Evolutionary conservation across 1,284 basidiomycete species (phyloP).

Genomic region (Cryptococcus floricola): DNA sequence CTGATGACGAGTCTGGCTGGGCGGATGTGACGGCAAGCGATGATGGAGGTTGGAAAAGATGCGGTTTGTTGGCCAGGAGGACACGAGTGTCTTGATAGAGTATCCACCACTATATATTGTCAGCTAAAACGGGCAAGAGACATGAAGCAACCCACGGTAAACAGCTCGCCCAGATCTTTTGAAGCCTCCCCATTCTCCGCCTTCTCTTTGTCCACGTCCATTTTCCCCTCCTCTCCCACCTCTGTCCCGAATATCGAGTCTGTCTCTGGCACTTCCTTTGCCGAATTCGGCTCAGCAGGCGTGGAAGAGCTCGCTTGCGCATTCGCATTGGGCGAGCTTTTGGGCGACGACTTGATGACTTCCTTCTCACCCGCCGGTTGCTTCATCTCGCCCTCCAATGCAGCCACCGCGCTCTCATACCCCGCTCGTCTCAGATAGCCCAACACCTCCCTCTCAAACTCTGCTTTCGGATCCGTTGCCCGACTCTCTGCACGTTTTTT

Average conservation of each 20-base stretch:
- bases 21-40: neutral
- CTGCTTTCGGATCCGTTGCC: conserved; percentile 3
- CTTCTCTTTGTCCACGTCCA: conserved; percentile 1
- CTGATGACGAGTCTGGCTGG: neutral
- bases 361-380: neutral
- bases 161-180: conserved; percentile 13
- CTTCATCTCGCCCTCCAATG: conserved; percentile 1
- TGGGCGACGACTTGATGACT: neutral
- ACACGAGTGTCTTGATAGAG: conserved; percentile 12
- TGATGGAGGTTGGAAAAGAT: neutral
- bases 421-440: conserved; percentile 11
- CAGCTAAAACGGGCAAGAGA: neutral
- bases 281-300: neutral
- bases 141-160: conserved; percentile 6
- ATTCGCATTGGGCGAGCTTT: neutral
- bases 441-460: conserved; percentile 9
- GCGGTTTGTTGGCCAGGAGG: neutral
- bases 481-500: neutral
- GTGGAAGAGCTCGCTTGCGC: neutral
- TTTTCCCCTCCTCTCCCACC: conserved; percentile 1
- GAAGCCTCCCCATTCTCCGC: neutral
- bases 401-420: conserved; percentile 4
- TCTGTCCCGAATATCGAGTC: conserved; percentile 17
- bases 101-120: conserved; percentile 12
- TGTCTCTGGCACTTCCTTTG: neutral